Percentiles rank a stretch among this genome's conserved stretches.
Conservation (phyloP, 345 rosid genomes). For the Capsella bursapastoris region DNA sequence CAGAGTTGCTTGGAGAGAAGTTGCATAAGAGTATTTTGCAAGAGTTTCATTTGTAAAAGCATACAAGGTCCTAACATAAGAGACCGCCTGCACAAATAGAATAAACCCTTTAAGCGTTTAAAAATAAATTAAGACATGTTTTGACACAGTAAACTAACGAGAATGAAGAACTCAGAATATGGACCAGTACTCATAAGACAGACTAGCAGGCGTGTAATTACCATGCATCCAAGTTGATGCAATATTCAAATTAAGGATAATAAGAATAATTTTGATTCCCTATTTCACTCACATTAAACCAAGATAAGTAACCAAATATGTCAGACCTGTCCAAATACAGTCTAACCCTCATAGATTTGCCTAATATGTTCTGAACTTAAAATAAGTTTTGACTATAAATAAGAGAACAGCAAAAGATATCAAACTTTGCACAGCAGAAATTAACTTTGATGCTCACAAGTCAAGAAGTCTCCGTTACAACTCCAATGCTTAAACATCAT, state of each 20-base stretch:
- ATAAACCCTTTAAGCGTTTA: conserved; percentile 23
- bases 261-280: conserved; percentile 12
- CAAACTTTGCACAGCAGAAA: conserved; percentile 19
- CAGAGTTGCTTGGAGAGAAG: conserved; percentile 95
- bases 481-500: conserved; percentile 22
- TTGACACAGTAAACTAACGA: conserved; percentile 24
- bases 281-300: conserved; percentile 6
- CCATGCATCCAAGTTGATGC: conserved; percentile 17
- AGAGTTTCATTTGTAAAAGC: conserved; percentile 97
- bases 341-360: conserved; percentile 25
- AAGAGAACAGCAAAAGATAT: conserved; percentile 11
- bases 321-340: conserved; percentile 10
- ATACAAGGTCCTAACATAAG: conserved; percentile 84
- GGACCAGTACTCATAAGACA: conserved; percentile 18
- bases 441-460: conserved; percentile 1
- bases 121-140: neutral
- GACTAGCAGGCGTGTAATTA: conserved; percentile 1
- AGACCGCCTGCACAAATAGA: conserved; percentile 78
- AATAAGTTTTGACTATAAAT: neutral
- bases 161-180: conserved; percentile 17
- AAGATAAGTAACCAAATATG: conserved; percentile 20
- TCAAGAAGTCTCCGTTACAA: conserved; percentile 26
- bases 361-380: conserved; percentile 10
- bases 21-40: conserved; percentile 99
- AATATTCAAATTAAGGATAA: conserved; percentile 11